Evolutionary conservation across 2,329 filamentous ascomycete genomes (phyloP).

Genomic region (Cytospora paraplurivora): DNA sequence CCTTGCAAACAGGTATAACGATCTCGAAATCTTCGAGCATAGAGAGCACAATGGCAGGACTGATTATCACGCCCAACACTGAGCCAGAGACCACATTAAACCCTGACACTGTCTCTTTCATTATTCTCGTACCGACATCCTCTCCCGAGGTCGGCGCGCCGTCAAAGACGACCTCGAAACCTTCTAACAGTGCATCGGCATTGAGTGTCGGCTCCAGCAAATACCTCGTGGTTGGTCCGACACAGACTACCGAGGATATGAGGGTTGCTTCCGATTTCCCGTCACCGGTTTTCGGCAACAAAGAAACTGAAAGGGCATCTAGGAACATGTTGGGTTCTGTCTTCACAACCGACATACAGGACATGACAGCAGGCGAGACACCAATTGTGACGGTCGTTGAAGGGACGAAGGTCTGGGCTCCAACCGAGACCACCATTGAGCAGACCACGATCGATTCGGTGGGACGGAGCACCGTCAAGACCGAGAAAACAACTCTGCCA

Average conservation of each 20-base stretch:
- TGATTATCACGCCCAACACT: too few species aligned
- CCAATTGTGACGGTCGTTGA: background rate
- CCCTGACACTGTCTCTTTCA: too few species aligned
- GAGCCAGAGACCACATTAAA: too few species aligned
- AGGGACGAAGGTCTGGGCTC: background rate
- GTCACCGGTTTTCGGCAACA: background rate
- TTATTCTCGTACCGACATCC: too few species aligned
- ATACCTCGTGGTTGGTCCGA: background rate
- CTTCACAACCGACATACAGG: background rate
- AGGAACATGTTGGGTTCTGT: background rate
- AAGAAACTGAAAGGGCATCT: background rate
- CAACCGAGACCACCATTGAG: background rate
- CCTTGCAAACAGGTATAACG: too few species aligned
- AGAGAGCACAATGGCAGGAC: too few species aligned
- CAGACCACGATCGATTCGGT: background rate
- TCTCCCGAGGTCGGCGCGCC: too few species aligned
- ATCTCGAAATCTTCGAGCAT: too few species aligned
- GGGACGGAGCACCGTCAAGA: background rate
- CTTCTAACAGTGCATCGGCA: too few species aligned
- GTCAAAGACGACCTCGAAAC: too few species aligned
- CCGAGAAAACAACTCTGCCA: background rate
- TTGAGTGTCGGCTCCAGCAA: too few species aligned
- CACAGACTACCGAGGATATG: background rate
- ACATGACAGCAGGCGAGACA: background rate
- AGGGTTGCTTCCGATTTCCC: background rate